Percentiles rank a stretch among this genome's conserved stretches.
Conservation (phyloP, 2,329 filamentous ascomycete species). For the Microcera coccophila region DNA sequence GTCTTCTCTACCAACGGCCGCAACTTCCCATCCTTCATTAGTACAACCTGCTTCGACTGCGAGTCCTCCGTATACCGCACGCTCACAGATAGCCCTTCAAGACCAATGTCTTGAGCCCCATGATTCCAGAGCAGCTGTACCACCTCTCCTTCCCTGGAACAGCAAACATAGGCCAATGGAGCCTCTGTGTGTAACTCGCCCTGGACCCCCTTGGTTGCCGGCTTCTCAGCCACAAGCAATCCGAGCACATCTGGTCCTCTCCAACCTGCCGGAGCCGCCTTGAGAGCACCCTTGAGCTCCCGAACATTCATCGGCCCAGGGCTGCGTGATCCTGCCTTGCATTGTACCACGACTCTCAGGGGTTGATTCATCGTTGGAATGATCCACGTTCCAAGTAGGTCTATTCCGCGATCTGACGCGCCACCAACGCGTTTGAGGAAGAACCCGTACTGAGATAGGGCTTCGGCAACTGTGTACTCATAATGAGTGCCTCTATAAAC, state of each 20-base stretch:
- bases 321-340: slow-evolving; percentile 58
- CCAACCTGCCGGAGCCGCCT: slow-evolving; percentile 70
- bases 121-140: slow-evolving; percentile 72
- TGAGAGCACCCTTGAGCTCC: slow-evolving; percentile 78
- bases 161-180: slow-evolving; percentile 69
- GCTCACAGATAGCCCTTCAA: slow-evolving; percentile 56
- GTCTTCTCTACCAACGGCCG: slow-evolving; percentile 24
- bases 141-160: slow-evolving; percentile 54
- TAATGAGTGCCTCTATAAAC: slow-evolving; percentile 71
- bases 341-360: slow-evolving; percentile 57
- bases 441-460: slow-evolving; percentile 61
- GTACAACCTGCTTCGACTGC: slow-evolving; percentile 40
- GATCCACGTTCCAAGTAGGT: slow-evolving; percentile 68
- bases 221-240: slow-evolving; percentile 63
- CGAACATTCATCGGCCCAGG: slow-evolving; percentile 59
- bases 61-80: slow-evolving; percentile 38
- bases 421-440: slow-evolving; percentile 62
- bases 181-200: slow-evolving; percentile 63
- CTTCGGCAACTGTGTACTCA: slow-evolving; percentile 63
- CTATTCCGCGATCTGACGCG: slow-evolving; percentile 65
- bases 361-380: slow-evolving; percentile 40
- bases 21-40: slow-evolving; percentile 49
- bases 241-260: slow-evolving; percentile 62
- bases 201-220: slow-evolving; percentile 74
- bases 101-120: slow-evolving; percentile 56